A percentile compares a stretch with the other conserved stretches of the same genome.
These are phyloP conservation scores for Aspergillus sclerotiicarbonarius DNA, from an alignment of 495 filamentous ascomycete species.

Conservation along the genomic window DNA sequence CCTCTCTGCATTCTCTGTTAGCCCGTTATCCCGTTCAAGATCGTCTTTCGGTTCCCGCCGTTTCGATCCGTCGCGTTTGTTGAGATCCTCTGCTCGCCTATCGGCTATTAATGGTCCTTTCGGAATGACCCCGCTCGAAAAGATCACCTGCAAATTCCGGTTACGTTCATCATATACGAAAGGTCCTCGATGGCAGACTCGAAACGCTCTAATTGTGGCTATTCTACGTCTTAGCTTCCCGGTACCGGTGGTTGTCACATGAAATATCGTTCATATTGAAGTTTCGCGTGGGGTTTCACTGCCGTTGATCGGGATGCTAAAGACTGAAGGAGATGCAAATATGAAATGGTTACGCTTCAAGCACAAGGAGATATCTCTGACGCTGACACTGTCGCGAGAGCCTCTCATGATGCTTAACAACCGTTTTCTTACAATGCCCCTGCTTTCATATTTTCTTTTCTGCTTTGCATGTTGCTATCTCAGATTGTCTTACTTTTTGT, in stretches of 20 bases:
- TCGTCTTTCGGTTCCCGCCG: slow-evolving; percentile 36
- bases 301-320: slow-evolving; percentile 24
- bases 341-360: slow-evolving; percentile 28
- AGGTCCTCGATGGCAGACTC: slow-evolving; percentile 18
- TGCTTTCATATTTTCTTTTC: slow-evolving; percentile 18
- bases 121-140: not conserved
- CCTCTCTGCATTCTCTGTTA: slow-evolving; percentile 34
- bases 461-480: slow-evolving; percentile 17
- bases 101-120: slow-evolving; percentile 9
- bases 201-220: slow-evolving; percentile 42
- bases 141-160: no score
- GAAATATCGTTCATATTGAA: slow-evolving; percentile 17
- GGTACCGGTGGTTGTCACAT: slow-evolving; percentile 19
- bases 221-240: slow-evolving; percentile 34
- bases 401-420: slow-evolving; percentile 5
- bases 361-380: slow-evolving; percentile 22
- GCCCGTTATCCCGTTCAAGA: slow-evolving; percentile 40
- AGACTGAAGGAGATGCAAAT: slow-evolving; percentile 40
- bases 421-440: slow-evolving; percentile 11
- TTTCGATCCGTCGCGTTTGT: slow-evolving; percentile 33
- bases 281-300: slow-evolving; percentile 7
- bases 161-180: not conserved
- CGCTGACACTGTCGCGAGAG: slow-evolving; percentile 22
- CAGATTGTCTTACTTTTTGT: slow-evolving; percentile 19
- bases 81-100: slow-evolving; percentile 1